These are phyloP conservation scores for Saccharomycopsis olivae DNA, from an alignment of 805 yeast species.

Conservation along the genomic window DNA sequence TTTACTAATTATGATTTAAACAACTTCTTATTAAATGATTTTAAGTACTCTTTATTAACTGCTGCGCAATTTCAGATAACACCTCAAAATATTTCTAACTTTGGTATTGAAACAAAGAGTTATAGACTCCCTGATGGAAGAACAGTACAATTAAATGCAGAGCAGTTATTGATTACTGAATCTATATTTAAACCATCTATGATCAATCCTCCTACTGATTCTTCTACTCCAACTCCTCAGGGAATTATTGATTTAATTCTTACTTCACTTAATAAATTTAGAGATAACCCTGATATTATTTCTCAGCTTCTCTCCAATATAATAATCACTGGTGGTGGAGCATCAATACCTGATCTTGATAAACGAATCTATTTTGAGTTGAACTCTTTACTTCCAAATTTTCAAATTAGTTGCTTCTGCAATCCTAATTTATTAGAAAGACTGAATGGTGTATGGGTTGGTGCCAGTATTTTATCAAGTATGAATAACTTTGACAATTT, in stretches of 20 bases:
- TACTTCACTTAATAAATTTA: conserved; percentile 32
- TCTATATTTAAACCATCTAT: conserved; percentile 38
- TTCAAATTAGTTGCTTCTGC: conserved; percentile 57
- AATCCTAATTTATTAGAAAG: conserved; percentile 59
- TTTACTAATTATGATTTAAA: conserved; percentile 30
- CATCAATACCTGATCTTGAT: conserved; percentile 60
- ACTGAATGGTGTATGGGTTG: conserved; percentile 64
- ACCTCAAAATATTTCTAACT: conserved; percentile 23
- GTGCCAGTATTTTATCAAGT: conserved; percentile 67
- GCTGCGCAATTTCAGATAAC: conserved; percentile 31
- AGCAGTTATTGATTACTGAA: conserved; percentile 49
- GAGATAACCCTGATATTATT: conserved; percentile 31
- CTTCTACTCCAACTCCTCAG: neutral
- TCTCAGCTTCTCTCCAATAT: conserved; percentile 46
- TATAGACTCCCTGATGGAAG: conserved; percentile 54
- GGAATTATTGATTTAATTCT: conserved; percentile 33
- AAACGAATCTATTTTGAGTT: conserved; percentile 58
- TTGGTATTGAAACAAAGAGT: conserved; percentile 28
- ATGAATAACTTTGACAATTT: conserved; percentile 79
- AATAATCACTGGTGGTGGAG: conserved; percentile 63
- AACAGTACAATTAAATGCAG: conserved; percentile 37
- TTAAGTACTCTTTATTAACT: conserved; percentile 33
- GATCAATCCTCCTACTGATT: neutral
- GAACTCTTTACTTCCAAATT: conserved; percentile 51
- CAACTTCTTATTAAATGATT: conserved; percentile 34